Evolutionary conservation across 2,329 filamentous ascomycete species (phyloP).

Genomic region (Cytospora schulzeri): DNA sequence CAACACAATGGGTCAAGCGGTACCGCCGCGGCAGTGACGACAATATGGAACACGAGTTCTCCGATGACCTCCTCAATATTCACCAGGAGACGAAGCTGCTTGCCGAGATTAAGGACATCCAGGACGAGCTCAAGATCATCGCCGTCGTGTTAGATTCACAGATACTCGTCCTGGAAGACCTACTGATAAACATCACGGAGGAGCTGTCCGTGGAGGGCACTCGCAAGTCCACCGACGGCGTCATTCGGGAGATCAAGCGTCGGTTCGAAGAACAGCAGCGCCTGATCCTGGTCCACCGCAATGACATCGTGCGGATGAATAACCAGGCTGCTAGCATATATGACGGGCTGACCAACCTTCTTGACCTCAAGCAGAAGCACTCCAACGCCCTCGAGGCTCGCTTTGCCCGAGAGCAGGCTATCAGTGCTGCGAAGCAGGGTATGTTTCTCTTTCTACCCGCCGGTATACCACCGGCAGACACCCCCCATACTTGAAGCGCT

Average conservation of each 20-base stretch:
- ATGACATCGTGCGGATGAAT: constrained; percentile 64
- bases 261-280: constrained; percentile 59
- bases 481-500: background rate
- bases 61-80: constrained; percentile 62
- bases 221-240: constrained; percentile 26
- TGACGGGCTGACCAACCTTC: constrained; percentile 59
- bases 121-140: constrained; percentile 68
- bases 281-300: constrained; percentile 57
- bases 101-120: constrained; percentile 67
- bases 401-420: constrained; percentile 62
- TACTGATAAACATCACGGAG: constrained; percentile 46
- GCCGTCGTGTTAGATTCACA: constrained; percentile 54
- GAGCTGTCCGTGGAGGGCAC: constrained; percentile 34
- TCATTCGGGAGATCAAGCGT: constrained; percentile 44
- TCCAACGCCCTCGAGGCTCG: constrained; percentile 68
- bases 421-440: constrained; percentile 55
- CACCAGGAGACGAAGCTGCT: constrained; percentile 62
- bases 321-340: constrained; percentile 63
- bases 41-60: constrained; percentile 40
- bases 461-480: background rate
- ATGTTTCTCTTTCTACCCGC: too few relatives aligned
- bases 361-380: constrained; percentile 71
- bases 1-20: constrained; percentile 55
- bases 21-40: constrained; percentile 34
- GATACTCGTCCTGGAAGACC: constrained; percentile 47